phyloP scores from a whole-genome alignment of 768 basidiomycete species.

The Trametes cingulata region DNA sequence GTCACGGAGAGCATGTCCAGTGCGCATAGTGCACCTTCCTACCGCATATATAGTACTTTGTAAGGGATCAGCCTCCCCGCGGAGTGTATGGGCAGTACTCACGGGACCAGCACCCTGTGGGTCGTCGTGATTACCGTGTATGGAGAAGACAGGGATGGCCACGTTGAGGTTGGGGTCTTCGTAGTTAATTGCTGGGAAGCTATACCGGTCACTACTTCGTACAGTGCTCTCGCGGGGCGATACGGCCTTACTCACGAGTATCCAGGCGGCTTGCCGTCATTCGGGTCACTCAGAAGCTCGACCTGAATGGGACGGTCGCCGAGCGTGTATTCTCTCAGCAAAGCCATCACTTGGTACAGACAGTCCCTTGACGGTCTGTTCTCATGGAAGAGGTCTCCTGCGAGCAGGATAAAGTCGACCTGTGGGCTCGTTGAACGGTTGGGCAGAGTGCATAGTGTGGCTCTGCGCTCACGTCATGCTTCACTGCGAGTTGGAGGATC shows the following conservation, averaged over 20 bases:
- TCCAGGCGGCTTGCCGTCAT: constrained; percentile 83
- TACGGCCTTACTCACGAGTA: constrained; percentile 62
- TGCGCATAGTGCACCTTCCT: constrained; percentile 96
- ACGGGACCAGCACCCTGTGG: constrained; percentile 95
- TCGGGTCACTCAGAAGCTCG: constrained; percentile 89
- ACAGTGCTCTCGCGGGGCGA: neutral
- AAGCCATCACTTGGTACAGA: constrained; percentile 84
- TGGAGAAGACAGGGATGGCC: constrained; percentile 96
- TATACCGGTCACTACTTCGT: constrained; percentile 33
- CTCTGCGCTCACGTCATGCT: constrained; percentile 70
- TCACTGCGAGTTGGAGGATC: constrained; percentile 87
- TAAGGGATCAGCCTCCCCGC: too few relatives aligned
- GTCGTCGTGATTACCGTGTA: constrained; percentile 99
- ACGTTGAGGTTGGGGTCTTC: constrained; percentile 96
- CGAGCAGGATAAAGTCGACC: constrained; percentile 96
- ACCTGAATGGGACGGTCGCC: constrained; percentile 88
- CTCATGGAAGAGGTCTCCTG: constrained; percentile 97
- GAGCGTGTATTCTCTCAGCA: constrained; percentile 88
- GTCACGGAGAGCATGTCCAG: constrained; percentile 93
- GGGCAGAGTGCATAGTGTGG: too few relatives aligned
- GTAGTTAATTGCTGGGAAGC: constrained; percentile 96
- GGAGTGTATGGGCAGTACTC: constrained; percentile 33
- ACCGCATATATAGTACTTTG: neutral
- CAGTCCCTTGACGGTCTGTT: constrained; percentile 92
- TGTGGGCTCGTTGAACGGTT: constrained; percentile 31